These are phyloP conservation scores for Massarina eburnea DNA, from an alignment of 2,329 filamentous ascomycete genomes.

Conservation along the genomic window DNA sequence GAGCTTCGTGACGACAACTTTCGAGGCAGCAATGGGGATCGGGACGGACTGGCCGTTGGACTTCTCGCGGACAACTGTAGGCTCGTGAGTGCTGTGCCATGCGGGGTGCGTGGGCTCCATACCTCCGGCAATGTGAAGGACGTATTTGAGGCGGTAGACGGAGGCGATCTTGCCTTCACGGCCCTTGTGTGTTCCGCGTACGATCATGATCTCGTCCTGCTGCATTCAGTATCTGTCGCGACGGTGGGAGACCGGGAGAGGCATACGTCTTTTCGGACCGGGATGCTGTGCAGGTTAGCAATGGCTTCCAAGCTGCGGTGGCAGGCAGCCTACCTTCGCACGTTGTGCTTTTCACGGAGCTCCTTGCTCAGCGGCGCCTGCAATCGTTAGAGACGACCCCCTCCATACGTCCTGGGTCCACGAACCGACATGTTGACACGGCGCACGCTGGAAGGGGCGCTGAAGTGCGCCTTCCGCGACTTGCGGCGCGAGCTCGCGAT, in stretches of 20 bases:
- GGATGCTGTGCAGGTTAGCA: conserved; percentile 58
- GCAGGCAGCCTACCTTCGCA: conserved; percentile 73
- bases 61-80: conserved; percentile 85
- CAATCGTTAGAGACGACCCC: conserved; percentile 35
- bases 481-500: conserved; percentile 88
- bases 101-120: conserved; percentile 16
- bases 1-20: conserved; percentile 97
- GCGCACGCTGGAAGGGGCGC: conserved; percentile 89
- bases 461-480: conserved; percentile 98
- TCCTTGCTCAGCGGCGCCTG: conserved; percentile 63
- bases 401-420: conserved; percentile 61
- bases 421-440: conserved; percentile 82
- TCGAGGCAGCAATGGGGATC: conserved; percentile 91
- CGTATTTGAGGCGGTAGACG: conserved; percentile 81
- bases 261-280: conserved; percentile 82
- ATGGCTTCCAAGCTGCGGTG: background rate
- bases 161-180: conserved; percentile 97
- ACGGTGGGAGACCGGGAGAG: conserved; percentile 37
- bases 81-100: conserved; percentile 22
- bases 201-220: conserved; percentile 80
- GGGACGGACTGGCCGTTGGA: conserved; percentile 94
- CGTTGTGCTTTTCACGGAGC: conserved; percentile 98
- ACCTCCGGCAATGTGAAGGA: conserved; percentile 89
- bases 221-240: conserved; percentile 28
- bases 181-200: conserved; percentile 93